These are phyloP conservation scores for Massariosphaeria phaeospora DNA, from an alignment of 495 filamentous ascomycete genomes.

Conservation along the genomic window DNA sequence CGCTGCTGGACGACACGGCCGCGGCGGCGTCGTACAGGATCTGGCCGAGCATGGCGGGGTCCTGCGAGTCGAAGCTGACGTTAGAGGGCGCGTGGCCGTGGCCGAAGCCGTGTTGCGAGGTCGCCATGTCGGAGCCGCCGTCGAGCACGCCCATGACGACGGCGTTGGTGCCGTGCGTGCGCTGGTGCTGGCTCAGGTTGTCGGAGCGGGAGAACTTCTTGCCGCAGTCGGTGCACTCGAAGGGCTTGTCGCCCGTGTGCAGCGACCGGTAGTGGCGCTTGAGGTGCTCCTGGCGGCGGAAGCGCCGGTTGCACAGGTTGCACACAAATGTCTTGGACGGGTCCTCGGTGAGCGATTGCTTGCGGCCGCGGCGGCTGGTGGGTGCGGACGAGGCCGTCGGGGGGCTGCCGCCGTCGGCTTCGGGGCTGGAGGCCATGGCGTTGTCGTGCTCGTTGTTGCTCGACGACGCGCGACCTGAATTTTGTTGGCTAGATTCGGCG, in stretches of 20 bases:
- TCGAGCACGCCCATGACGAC: constrained; percentile 86
- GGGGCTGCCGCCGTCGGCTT: constrained; percentile 36
- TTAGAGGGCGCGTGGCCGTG: no score
- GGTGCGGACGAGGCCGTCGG: no score
- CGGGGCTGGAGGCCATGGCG: constrained; percentile 38
- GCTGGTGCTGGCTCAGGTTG: constrained; percentile 92
- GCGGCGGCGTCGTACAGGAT: constrained; percentile 73
- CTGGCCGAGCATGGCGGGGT: constrained; percentile 59
- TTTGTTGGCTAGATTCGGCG: constrained; percentile 39
- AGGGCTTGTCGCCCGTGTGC: constrained; percentile 97
- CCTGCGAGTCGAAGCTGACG: constrained; percentile 51
- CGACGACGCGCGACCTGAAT: constrained; percentile 43
- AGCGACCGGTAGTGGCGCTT: constrained; percentile 98
- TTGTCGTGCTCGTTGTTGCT: constrained; percentile 29
- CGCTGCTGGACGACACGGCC: constrained; percentile 39
- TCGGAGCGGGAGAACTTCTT: constrained; percentile 99
- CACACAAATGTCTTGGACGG: constrained; percentile 98
- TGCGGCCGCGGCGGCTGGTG: constrained; percentile 89
- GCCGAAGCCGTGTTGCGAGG: constrained; percentile 43
- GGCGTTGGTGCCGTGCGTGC: constrained; percentile 86
- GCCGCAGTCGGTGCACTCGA: constrained; percentile 92
- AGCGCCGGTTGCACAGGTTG: constrained; percentile 89
- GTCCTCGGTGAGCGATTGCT: constrained; percentile 97
- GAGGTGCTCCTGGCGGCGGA: constrained; percentile 97
- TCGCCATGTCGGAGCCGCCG: constrained; percentile 51